Evolutionary conservation across 768 basidiomycete genomes (phyloP), one percentile per base, ranked within the genome.

Genomic region (Myochromella boudieri): DNA sequence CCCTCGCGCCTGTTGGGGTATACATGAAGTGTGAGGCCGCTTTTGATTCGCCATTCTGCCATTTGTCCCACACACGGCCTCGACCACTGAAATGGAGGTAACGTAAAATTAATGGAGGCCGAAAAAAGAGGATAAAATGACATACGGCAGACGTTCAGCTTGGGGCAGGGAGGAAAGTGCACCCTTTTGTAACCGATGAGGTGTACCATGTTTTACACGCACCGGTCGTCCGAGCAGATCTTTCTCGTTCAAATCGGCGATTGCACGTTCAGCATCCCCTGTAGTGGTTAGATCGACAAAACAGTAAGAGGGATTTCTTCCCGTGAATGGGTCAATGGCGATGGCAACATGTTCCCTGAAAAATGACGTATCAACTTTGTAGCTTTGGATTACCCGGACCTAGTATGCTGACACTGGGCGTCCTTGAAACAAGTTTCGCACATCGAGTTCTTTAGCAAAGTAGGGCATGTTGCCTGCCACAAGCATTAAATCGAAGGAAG

Each of bases 301-400:
- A 22, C 46, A 47, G 38, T 33, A 40, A 17, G 46, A 47, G 24
- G 38, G 46, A 14, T 47, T 41, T 20, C 46, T 22, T 22, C 38
- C 38, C n/a, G 38, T 46, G 37, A 46, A 46, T 17, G 37, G 45
- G 15, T 46, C 37, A 29, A 46, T 38, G 27, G 45, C 37, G 12
- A 46, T 46, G 20, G 15, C 6, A 15, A 46, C 21, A 22, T 29
- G 27, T 26, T 46, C 37, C 27, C 45, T 45, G 1, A n/a, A n/a
- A n/a, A n/a, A n/a, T n/a, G n/a, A n/a, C n/a, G n/a, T n/a, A n/a
- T n/a, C n/a, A n/a, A n/a, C n/a, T n/a, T n/a, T n/a, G n/a, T n/a
- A n/a, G n/a, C n/a, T n/a, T n/a, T n/a, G n/a, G n/a, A n/a, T n/a
- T n/a, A n/a, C n/a, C n/a, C n/a, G n/a, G n/a, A n/a, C n/a, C n/a